Evolutionary conservation across 1,284 basidiomycete species (phyloP), one percentile per base, ranked within the genome.

Genomic region (Moesziomyces sp.): DNA sequence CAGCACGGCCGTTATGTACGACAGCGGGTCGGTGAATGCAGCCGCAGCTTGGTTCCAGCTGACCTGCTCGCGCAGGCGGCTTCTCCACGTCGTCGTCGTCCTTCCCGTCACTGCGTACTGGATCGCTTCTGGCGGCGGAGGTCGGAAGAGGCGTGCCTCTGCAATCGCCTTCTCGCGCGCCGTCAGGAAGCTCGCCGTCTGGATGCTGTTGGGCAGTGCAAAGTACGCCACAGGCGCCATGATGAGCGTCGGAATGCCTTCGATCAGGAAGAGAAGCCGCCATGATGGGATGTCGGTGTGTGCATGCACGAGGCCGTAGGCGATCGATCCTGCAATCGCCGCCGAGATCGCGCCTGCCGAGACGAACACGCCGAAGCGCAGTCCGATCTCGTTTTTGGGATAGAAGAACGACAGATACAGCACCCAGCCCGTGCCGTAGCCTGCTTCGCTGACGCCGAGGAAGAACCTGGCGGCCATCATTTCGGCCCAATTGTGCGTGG

Each of bases 341-440:
- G 52, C 46, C 14, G 73, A 70, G 16, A 71, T 47, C 16, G 67
- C 67, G 11, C 65, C 63, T 4, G 65, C 58, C 1, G 69, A 58
- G 7, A 79, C 58, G 42, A 66, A 80, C 16, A 57, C 42, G 2
- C 60, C 80, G 45, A 82, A 82, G 14, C 83, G 60, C 26, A 82
- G 46, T 0, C 83, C 83, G 18, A 83, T 70, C 46, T 84, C 83
- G 3, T 60, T 73, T 16, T 60, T 60, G 2, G 77, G 79, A 19
- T 79, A 84, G 65, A 84, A 82, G 57, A 82, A 81, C 34, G 58
- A 60, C 5, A 79, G 52, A 35, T 76, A 83, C 42, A 76, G 59
- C 1, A 76, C 74, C 3, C 76, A 74, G 2, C 80, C 82, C 2
- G 82, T 80, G 0, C 74, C 73, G 40, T 74, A 83, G 6, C 78